phyloP scores from a whole-genome alignment of 2,329 filamentous ascomycete genomes.

The Lasiodiplodia sp. region DNA sequence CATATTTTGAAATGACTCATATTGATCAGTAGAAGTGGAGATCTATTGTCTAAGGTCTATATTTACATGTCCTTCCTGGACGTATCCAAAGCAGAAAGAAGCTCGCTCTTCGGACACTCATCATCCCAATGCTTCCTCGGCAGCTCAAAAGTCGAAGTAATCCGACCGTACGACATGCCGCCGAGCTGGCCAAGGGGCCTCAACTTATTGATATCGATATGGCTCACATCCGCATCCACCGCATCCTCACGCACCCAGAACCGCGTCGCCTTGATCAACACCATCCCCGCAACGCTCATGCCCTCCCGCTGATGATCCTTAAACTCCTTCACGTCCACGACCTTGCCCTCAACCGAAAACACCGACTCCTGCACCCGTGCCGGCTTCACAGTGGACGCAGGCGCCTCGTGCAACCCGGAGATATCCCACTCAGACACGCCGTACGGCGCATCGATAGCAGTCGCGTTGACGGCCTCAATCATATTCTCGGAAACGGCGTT shows the following conservation, averaged over 20 bases:
- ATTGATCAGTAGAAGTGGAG: no score
- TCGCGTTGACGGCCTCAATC: constrained; percentile 81
- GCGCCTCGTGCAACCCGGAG: constrained; percentile 73
- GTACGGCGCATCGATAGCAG: constrained; percentile 76
- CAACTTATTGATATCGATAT: constrained; percentile 74
- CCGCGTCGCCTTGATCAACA: constrained; percentile 77
- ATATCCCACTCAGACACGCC: constrained; percentile 78
- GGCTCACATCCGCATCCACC: constrained; percentile 73
- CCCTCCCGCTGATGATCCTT: constrained; percentile 63
- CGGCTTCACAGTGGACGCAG: constrained; percentile 68
- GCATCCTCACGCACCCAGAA: constrained; percentile 90
- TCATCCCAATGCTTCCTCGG: constrained; percentile 27
- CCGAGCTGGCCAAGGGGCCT: constrained; percentile 77
- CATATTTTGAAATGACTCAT: no score
- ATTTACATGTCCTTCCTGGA: not conserved
- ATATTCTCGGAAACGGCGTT: constrained; percentile 84
- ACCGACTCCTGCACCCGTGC: constrained; percentile 79
- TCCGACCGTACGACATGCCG: constrained; percentile 75
- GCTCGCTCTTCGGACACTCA: not conserved
- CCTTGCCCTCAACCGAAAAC: constrained; percentile 77
- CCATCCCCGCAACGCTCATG: constrained; percentile 65
- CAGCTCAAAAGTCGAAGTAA: constrained; percentile 32
- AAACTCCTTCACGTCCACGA: constrained; percentile 76
- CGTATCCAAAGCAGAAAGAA: not conserved
- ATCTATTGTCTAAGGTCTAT: not conserved